These are phyloP conservation scores for Pichia sp. DNA, from an alignment of 1,139 yeast genomes.

Conservation along the genomic window DNA sequence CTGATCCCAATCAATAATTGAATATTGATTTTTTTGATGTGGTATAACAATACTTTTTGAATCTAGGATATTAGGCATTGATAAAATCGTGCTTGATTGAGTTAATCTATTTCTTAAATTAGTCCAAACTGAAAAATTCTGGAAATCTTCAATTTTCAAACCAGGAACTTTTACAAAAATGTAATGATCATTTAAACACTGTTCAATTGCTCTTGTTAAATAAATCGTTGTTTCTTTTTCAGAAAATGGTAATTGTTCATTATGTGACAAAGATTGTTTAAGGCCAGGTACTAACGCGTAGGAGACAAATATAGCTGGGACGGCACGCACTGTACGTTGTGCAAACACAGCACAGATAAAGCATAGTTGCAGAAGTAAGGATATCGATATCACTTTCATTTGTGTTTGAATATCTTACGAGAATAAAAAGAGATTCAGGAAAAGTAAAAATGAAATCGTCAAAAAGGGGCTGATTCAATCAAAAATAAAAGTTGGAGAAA, in stretches of 20 bases:
- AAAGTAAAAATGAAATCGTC: no score
- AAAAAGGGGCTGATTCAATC: no score
- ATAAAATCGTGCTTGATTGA: slow-evolving; percentile 58
- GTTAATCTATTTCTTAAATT: slow-evolving; percentile 49
- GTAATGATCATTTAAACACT: slow-evolving; percentile 67
- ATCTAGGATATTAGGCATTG: slow-evolving; percentile 45
- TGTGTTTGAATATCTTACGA: no score
- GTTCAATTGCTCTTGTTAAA: slow-evolving; percentile 44
- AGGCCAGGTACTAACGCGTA: slow-evolving; percentile 33
- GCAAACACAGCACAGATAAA: background rate
- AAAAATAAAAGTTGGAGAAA: no score
- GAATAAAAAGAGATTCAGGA: no score
- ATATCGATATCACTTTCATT: background rate
- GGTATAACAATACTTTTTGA: background rate
- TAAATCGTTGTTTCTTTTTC: slow-evolving; percentile 40
- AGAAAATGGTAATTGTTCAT: slow-evolving; percentile 32
- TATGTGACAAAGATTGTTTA: slow-evolving; percentile 30
- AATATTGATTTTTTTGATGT: slow-evolving; percentile 4
- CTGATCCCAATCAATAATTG: slow-evolving; percentile 41
- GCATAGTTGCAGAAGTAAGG: background rate
- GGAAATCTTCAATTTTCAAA: slow-evolving; percentile 50
- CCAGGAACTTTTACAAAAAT: slow-evolving; percentile 70
- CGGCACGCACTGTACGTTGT: slow-evolving; percentile 2
- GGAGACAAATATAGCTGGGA: slow-evolving; percentile 25
- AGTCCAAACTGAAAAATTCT: slow-evolving; percentile 43